Evolutionary conservation across 2,329 filamentous ascomycete genomes (phyloP).

Genomic region (Penicillium digitatum): DNA sequence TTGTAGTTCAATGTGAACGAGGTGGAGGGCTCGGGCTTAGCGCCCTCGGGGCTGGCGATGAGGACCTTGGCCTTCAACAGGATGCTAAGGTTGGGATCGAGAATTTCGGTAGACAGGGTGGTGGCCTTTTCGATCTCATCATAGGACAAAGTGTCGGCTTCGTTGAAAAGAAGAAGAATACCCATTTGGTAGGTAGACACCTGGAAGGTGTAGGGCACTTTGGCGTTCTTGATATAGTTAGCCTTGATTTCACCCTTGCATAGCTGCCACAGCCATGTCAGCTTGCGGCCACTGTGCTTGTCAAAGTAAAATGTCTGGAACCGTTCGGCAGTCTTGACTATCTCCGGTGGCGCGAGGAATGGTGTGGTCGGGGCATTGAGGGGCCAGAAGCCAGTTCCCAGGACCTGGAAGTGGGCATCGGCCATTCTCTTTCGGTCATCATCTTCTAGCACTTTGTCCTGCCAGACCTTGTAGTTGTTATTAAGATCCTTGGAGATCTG

Average conservation of each 20-base stretch:
- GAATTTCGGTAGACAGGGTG: slow-evolving; percentile 70
- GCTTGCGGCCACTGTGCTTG: slow-evolving; percentile 93
- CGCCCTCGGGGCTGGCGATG: slow-evolving; percentile 63
- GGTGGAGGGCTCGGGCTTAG: slow-evolving; percentile 73
- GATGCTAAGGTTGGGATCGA: slow-evolving; percentile 81
- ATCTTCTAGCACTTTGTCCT: slow-evolving; percentile 62
- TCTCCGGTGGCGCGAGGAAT: slow-evolving; percentile 81
- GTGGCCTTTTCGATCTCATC: slow-evolving; percentile 83
- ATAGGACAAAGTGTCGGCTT: slow-evolving; percentile 77
- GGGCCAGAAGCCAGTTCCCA: slow-evolving; percentile 97
- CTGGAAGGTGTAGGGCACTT: slow-evolving; percentile 93
- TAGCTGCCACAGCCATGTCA: slow-evolving; percentile 97
- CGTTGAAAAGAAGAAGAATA: slow-evolving; percentile 90
- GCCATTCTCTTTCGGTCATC: slow-evolving; percentile 64
- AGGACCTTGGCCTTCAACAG: slow-evolving; percentile 93
- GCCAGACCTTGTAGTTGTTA: slow-evolving; percentile 75
- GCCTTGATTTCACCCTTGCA: slow-evolving; percentile 97
- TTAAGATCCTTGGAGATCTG: slow-evolving; percentile 98
- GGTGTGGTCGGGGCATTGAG: slow-evolving; percentile 79
- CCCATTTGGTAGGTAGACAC: slow-evolving; percentile 99
- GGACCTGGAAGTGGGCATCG: slow-evolving; percentile 85
- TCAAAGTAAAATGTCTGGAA: slow-evolving; percentile 90
- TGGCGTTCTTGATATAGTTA: slow-evolving; percentile 82
- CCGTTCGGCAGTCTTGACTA: slow-evolving; percentile 80
- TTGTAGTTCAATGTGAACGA: slow-evolving; percentile 83